Conservation (phyloP, 2,329 filamentous ascomycete genomes). For the Beauveria sp. region DNA sequence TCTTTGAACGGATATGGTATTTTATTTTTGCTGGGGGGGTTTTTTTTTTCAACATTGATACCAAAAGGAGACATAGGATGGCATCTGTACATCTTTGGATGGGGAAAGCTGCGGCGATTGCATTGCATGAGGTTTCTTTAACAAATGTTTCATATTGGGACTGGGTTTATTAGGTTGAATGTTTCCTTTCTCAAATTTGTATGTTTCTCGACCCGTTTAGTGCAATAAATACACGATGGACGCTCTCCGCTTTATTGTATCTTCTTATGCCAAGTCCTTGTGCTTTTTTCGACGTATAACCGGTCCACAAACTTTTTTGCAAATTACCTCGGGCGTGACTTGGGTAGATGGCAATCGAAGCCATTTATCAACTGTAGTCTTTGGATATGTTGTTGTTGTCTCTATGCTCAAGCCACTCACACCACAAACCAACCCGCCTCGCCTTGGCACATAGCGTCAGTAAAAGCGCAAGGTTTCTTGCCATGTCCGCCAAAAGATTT, state of each 20-base stretch:
- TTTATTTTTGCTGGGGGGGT: not conserved
- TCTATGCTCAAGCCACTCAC: too few species aligned
- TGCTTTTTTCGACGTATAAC: too few species aligned
- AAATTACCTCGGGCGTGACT: too few species aligned
- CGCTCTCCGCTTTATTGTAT: not conserved
- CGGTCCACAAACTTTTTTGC: too few species aligned
- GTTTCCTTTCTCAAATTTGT: not conserved
- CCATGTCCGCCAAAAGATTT: too few species aligned
- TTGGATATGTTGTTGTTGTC: too few species aligned
- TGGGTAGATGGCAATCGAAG: too few species aligned
- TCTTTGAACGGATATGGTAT: not conserved
- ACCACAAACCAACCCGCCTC: too few species aligned
- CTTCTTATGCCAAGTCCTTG: not conserved
- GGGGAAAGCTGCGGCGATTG: not conserved
- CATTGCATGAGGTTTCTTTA: not conserved
- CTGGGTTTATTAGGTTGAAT: not conserved
- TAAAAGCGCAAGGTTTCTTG: too few species aligned
- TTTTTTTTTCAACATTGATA: constrained; percentile 1
- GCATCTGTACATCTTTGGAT: not conserved
- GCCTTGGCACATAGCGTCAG: too few species aligned
- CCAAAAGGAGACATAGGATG: not conserved
- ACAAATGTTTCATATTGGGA: not conserved
- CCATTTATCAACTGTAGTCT: too few species aligned
- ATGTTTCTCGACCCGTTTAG: not conserved
- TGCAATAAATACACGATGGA: not conserved